phyloP scores from a whole-genome alignment of 2,329 filamentous ascomycete genomes.

The Trichoderma atroviride region DNA sequence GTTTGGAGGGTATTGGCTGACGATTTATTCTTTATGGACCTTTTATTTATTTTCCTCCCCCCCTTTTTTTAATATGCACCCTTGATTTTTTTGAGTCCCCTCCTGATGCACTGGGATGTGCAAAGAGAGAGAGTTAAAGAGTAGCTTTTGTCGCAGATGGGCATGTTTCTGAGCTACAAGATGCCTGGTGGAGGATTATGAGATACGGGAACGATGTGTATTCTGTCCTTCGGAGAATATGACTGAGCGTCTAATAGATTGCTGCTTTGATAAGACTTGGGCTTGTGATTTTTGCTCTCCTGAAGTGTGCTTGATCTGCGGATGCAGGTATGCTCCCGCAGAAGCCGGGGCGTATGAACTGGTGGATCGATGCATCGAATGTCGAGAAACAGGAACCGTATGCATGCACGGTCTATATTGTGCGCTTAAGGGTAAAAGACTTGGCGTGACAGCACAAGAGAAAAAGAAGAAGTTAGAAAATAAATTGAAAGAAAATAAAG shows the following conservation, averaged over 20 bases:
- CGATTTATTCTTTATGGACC: conserved; percentile 41
- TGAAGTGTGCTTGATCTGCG: neutral
- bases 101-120: conserved; percentile 9
- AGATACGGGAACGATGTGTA: conserved; percentile 23
- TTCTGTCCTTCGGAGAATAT: conserved; percentile 24
- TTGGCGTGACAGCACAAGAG: neutral
- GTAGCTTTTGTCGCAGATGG: conserved; percentile 12
- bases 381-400: neutral
- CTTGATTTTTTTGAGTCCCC: conserved; percentile 22
- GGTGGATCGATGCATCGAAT: neutral
- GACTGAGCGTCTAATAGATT: conserved; percentile 35
- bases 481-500: neutral
- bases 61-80: conserved; percentile 31
- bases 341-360: conserved; percentile 1
- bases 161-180: conserved; percentile 3
- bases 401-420: neutral
- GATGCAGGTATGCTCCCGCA: neutral
- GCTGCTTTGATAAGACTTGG: conserved; percentile 30
- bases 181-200: conserved; percentile 18
- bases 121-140: neutral
- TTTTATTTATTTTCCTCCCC: conserved; percentile 26
- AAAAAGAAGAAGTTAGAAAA: neutral
- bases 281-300: conserved; percentile 9
- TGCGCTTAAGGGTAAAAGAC: neutral
- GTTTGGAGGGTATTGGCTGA: conserved; percentile 44